Base-by-base conservation (phyloP, 108 stramenopile genomes). In the Fragilaria crotonensis region DNA sequence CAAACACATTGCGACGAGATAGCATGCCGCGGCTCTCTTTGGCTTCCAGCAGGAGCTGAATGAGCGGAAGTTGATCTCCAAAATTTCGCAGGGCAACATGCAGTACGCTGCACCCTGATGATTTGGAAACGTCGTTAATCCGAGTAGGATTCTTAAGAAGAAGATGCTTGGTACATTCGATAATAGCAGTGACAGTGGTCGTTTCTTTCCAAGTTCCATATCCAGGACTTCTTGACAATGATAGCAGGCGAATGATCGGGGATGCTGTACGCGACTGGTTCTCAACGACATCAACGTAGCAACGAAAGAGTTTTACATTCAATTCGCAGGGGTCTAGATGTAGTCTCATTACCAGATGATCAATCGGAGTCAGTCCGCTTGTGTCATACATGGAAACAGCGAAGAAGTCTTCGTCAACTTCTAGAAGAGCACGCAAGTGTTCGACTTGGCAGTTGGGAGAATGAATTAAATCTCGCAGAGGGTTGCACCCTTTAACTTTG, bases 31-130 rank as follows among this genome's bases (percentile, higher is more conserved):
- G 30, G 7, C 22, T 23, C 4, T 28, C 18, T 19, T 66, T 56
- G 9, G 45, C 46, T 21, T 62, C 46, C 11, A 62, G 5, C 30
- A 78, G 30, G 23, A 45, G 46, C 32, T 59, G 47, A 20, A 78
- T 59, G 26, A 78, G 44, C 0, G 64, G 62, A 9, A 53, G 33
- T 49, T 23, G 56, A 31, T 66, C 53, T 32, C 77, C 77, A 57
- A 60, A 67, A 30, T 73, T 70, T 17, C 72, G 62, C 7, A 73
- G 17, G 18, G 72, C 77, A 33, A 67, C 36, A 52, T 78, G 77
- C 0, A 78, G 41, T 2, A 66, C 62, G 14, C 72, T 57, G 56
- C 72, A 78, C 18, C 59, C 49, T 29, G 63, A 71, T n/a, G 59
- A 22, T n/a, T 21, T 41, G 26, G 60, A 59, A 18, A 36, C 20